Conservation (phyloP, 768 basidiomycete species). For the Pulveroboletus sp. region DNA sequence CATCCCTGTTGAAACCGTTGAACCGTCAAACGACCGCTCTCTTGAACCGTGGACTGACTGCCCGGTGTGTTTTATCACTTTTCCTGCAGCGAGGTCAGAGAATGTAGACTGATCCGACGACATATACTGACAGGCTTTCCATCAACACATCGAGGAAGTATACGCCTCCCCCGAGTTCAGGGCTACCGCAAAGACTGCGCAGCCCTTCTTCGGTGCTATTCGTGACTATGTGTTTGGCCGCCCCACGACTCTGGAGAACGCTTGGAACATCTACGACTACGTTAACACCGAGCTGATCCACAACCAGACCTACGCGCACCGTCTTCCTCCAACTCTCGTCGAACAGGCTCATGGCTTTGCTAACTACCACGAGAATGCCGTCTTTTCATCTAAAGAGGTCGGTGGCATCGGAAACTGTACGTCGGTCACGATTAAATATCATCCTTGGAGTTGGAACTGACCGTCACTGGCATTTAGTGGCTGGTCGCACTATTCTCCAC, state of each 20-base stretch:
- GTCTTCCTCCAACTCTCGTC: slow-evolving; percentile 72
- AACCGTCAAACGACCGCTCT: slow-evolving; percentile 76
- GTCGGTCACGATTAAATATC: slow-evolving; percentile 26
- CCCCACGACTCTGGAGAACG: slow-evolving; percentile 62
- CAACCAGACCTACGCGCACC: slow-evolving; percentile 77
- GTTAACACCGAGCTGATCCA: slow-evolving; percentile 71
- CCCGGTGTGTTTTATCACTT: slow-evolving; percentile 34
- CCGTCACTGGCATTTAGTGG: slow-evolving; percentile 44
- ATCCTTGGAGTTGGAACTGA: slow-evolving; percentile 5
- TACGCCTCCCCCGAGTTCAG: slow-evolving; percentile 66
- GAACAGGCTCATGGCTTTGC: slow-evolving; percentile 73
- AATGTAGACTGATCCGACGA: slow-evolving; percentile 10
- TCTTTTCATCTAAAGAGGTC: slow-evolving; percentile 63
- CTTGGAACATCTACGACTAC: slow-evolving; percentile 78
- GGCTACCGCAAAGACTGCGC: slow-evolving; percentile 48
- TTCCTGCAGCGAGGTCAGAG: not conserved
- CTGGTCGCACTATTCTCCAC: slow-evolving; percentile 74
- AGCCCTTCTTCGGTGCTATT: slow-evolving; percentile 59
- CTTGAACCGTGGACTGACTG: slow-evolving; percentile 77
- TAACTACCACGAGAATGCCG: slow-evolving; percentile 71
- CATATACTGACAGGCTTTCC: slow-evolving; percentile 46
- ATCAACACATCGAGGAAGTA: slow-evolving; percentile 57
- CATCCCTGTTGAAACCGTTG: slow-evolving; percentile 84
- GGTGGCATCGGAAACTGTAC: slow-evolving; percentile 73
- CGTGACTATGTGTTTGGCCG: slow-evolving; percentile 72